Conservation (phyloP, 2,329 filamentous ascomycete species). For the Beauveria sp. region DNA sequence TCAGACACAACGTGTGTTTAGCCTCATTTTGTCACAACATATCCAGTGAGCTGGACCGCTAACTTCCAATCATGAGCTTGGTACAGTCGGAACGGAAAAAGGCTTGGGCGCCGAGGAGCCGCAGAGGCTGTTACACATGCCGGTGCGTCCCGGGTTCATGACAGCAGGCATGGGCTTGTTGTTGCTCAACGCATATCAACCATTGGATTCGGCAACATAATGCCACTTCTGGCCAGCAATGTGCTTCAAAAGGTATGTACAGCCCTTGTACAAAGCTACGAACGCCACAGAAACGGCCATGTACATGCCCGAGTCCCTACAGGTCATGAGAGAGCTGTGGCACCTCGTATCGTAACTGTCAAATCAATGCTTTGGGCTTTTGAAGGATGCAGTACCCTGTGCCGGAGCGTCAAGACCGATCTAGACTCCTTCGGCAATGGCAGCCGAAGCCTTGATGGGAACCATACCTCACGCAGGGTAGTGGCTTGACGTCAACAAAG, state of each 20-base stretch:
- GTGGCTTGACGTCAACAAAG: not conserved
- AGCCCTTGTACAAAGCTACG: too few relatives aligned
- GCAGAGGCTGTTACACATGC: not conserved
- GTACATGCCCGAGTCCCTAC: too few relatives aligned
- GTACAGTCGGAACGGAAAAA: not conserved
- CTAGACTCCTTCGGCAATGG: not conserved
- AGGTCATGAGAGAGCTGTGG: too few relatives aligned
- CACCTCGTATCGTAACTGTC: too few relatives aligned
- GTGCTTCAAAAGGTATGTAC: too few relatives aligned
- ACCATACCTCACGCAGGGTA: not conserved
- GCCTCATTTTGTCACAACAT: not conserved
- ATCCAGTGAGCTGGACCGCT: not conserved
- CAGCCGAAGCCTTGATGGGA: not conserved
- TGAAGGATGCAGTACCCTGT: constrained; percentile 1
- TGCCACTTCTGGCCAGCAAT: too few relatives aligned
- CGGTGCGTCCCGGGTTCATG: not conserved
- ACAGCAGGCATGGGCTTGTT: too few relatives aligned
- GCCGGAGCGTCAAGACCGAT: not conserved
- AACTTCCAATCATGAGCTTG: not conserved
- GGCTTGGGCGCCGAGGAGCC: not conserved
- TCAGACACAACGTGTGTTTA: too few relatives aligned
- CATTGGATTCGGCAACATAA: too few relatives aligned
- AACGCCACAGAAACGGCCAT: too few relatives aligned
- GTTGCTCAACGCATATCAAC: too few relatives aligned
- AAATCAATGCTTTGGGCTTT: too few relatives aligned